Conservation (phyloP, 345 rosid genomes). For the Angophora floribunda region DNA sequence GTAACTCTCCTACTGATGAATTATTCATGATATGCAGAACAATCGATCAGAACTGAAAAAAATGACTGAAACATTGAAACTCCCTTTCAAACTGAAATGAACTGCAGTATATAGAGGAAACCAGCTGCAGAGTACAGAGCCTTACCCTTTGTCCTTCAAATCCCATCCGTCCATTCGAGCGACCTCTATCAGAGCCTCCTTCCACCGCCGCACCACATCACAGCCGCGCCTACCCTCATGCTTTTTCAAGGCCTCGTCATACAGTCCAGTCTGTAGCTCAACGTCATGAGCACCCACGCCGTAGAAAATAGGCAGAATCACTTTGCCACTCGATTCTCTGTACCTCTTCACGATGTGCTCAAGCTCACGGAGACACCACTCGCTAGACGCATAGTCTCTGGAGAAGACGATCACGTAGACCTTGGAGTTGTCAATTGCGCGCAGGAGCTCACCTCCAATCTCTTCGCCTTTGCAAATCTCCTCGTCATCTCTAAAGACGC, state of each 20-base stretch:
- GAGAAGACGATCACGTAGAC: background rate
- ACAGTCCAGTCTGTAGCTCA: background rate
- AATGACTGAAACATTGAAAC: background rate
- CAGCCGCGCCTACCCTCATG: background rate
- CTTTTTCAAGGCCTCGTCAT: background rate
- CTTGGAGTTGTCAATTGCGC: background rate
- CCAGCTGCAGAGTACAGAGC: background rate
- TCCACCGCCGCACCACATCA: background rate
- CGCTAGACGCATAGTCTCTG: background rate
- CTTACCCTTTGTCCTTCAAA: background rate
- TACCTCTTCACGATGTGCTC: background rate
- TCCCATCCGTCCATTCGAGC: background rate
- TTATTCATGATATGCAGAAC: background rate
- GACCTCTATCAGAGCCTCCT: background rate
- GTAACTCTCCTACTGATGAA: background rate
- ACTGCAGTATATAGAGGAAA: background rate
- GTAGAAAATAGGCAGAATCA: background rate
- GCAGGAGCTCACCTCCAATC: background rate
- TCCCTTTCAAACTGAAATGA: background rate
- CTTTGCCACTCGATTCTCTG: background rate
- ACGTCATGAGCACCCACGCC: background rate
- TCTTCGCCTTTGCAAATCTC: background rate
- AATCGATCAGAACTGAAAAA: background rate
- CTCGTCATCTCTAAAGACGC: background rate
- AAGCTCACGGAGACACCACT: background rate